A percentile compares a stretch with the other conserved stretches of the same genome.
phyloP scores from a whole-genome alignment of 805 yeast species.

The Myxozyma vanderwaltii region DNA sequence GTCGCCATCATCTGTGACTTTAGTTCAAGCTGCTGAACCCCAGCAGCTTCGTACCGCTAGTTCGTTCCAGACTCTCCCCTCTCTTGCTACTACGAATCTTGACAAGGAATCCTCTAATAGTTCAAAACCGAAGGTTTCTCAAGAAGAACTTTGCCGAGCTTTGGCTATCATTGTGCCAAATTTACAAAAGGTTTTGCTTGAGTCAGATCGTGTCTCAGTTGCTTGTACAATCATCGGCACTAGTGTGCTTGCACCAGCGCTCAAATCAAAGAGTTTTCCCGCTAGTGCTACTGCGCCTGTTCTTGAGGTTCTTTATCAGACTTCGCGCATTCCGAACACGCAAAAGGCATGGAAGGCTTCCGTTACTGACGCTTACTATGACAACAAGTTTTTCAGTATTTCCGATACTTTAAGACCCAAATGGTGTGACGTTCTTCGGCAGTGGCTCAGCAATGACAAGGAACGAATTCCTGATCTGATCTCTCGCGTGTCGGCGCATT shows the following conservation, averaged over 20 bases:
- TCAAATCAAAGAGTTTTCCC: constrained; percentile 51
- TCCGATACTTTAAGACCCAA: constrained; percentile 38
- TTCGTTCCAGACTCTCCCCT: constrained; percentile 17
- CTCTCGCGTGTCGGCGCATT: constrained; percentile 48
- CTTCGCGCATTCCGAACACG: constrained; percentile 43
- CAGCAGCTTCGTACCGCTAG: constrained; percentile 26
- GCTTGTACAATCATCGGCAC: constrained; percentile 56
- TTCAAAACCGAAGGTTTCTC: constrained; percentile 36
- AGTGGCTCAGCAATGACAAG: constrained; percentile 68
- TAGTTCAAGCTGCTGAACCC: constrained; percentile 4
- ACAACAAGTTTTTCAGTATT: constrained; percentile 55
- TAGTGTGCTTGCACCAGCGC: constrained; percentile 56
- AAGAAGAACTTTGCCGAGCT: constrained; percentile 51
- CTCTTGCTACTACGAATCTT: constrained; percentile 9
- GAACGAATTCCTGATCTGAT: constrained; percentile 60
- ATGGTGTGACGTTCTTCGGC: constrained; percentile 60
- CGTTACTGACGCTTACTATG: constrained; percentile 66
- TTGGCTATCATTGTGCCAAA: constrained; percentile 48
- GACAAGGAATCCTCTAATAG: constrained; percentile 4
- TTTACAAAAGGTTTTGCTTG: constrained; percentile 52
- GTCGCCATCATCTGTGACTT: background rate
- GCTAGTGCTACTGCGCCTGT: constrained; percentile 47
- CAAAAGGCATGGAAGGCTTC: constrained; percentile 63
- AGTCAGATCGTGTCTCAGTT: constrained; percentile 60
- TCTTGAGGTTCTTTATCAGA: constrained; percentile 49